These are phyloP conservation scores for Selaginella moellendorffii DNA, from an alignment of 75 land plant species.

Conservation along the genomic window DNA sequence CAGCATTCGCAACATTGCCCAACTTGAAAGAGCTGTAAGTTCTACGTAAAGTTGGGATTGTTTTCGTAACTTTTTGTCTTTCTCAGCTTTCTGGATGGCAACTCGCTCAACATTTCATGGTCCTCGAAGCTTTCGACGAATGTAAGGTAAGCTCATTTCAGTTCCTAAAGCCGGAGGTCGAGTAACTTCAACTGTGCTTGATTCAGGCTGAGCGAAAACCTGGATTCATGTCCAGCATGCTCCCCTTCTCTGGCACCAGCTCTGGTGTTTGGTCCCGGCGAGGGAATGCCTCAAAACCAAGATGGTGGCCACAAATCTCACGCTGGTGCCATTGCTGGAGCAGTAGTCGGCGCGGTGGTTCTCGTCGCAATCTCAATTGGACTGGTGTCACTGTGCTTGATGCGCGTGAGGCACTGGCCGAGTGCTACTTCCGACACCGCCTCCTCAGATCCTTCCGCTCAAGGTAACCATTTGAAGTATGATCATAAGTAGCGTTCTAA, in stretches of 20 bases:
- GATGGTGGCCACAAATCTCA: conserved; percentile 11
- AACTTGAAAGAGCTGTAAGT: conserved; percentile 14
- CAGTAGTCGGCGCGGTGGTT: conserved; percentile 63
- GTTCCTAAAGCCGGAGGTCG: too few relatives aligned
- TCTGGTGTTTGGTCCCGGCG: not conserved
- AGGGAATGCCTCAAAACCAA: not conserved
- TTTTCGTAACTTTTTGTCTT: not conserved
- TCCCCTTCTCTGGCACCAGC: conserved; percentile 9
- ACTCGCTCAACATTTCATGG: conserved; percentile 5
- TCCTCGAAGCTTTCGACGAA: too few relatives aligned
- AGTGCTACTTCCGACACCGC: conserved; percentile 50
- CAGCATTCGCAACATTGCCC: conserved; percentile 2
- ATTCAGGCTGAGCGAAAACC: conserved; percentile 15
- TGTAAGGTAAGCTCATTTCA: too few relatives aligned
- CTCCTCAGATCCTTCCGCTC: conserved; percentile 67
- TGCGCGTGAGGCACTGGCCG: conserved; percentile 28
- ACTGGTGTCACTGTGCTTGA: conserved; percentile 30
- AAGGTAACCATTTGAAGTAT: conserved; percentile 29
- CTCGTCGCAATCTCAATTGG: conserved; percentile 37
- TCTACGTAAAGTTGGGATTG: not conserved
- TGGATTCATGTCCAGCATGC: conserved; percentile 16
- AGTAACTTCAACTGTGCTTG: too few relatives aligned
- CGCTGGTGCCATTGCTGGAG: conserved; percentile 73
- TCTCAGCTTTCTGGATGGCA: conserved; percentile 14
- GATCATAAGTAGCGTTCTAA: not conserved